phyloP scores from a whole-genome alignment of 2,329 filamentous ascomycete genomes.

The Aspergillus luchuensis region DNA sequence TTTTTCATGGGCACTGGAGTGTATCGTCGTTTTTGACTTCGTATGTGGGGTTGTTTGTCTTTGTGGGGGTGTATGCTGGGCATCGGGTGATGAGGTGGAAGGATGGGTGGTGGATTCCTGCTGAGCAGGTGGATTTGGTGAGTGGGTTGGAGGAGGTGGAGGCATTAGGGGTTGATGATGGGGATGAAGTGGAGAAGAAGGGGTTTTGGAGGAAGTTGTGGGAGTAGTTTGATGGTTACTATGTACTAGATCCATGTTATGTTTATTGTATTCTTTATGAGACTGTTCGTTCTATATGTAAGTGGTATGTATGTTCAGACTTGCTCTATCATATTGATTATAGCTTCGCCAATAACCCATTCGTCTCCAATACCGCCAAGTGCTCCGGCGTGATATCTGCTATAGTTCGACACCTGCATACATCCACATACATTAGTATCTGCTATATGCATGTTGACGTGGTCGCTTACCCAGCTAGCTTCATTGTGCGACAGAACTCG shows the following conservation, averaged over 20 bases:
- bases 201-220: background rate
- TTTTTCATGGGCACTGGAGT: conserved; percentile 61
- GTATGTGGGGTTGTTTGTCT: conserved; percentile 61
- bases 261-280: background rate
- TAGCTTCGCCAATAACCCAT: background rate
- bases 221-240: background rate
- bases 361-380: background rate
- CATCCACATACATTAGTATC: background rate
- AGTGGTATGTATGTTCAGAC: background rate
- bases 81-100: conserved; percentile 6
- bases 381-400: background rate
- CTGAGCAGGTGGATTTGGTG: background rate
- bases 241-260: background rate
- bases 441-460: background rate
- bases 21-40: conserved; percentile 61
- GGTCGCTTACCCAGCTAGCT: conserved; percentile 22
- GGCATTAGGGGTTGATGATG: background rate
- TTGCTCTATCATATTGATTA: background rate
- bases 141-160: conserved; percentile 1
- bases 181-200: background rate
- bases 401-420: background rate
- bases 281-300: background rate
- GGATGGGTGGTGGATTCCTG: background rate
- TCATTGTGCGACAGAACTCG: conserved; percentile 28
- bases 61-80: conserved; percentile 39